These are phyloP conservation scores for Ascosphaera apis DNA, from an alignment of 2,329 filamentous ascomycete genomes.

Conservation along the genomic window DNA sequence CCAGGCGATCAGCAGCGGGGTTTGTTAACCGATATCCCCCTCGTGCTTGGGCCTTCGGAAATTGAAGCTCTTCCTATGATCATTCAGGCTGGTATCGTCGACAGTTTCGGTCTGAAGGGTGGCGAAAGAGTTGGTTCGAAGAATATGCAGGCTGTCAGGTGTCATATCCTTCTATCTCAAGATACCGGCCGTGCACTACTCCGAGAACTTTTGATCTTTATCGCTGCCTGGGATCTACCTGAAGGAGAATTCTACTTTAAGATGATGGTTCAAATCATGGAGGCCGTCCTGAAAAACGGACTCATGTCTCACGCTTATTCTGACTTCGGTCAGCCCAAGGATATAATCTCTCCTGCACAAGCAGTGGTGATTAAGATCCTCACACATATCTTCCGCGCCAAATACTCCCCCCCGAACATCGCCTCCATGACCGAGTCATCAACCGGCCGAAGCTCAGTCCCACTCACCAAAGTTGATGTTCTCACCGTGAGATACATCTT, in stretches of 20 bases:
- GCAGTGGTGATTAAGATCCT: slow-evolving; percentile 79
- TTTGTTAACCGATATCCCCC: slow-evolving; percentile 74
- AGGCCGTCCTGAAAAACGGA: slow-evolving; percentile 72
- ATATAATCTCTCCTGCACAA: slow-evolving; percentile 88
- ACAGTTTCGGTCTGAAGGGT: slow-evolving; percentile 48
- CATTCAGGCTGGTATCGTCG: slow-evolving; percentile 81
- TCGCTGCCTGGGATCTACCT: slow-evolving; percentile 87
- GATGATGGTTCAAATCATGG: slow-evolving; percentile 87
- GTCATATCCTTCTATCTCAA: slow-evolving; percentile 69
- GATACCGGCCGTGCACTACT: slow-evolving; percentile 79
- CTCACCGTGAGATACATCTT: slow-evolving; percentile 71
- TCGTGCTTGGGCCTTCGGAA: slow-evolving; percentile 82
- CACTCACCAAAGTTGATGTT: slow-evolving; percentile 31
- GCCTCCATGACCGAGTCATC: slow-evolving; percentile 28
- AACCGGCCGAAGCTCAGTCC: slow-evolving; percentile 33
- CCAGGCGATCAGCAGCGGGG: slow-evolving; percentile 39
- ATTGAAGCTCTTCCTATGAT: slow-evolving; percentile 96
- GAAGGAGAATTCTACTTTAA: slow-evolving; percentile 91
- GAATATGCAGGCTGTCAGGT: slow-evolving; percentile 75
- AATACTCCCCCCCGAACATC: slow-evolving; percentile 25
- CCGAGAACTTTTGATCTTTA: slow-evolving; percentile 80
- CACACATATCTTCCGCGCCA: slow-evolving; percentile 64
- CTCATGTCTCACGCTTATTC: slow-evolving; percentile 84
- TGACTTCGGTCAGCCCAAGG: slow-evolving; percentile 73
- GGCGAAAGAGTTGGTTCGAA: slow-evolving; percentile 35